These are phyloP conservation scores for Hamamelis virginiana DNA, from an alignment of 164 flowering plant genomes.

Conservation along the genomic window DNA sequence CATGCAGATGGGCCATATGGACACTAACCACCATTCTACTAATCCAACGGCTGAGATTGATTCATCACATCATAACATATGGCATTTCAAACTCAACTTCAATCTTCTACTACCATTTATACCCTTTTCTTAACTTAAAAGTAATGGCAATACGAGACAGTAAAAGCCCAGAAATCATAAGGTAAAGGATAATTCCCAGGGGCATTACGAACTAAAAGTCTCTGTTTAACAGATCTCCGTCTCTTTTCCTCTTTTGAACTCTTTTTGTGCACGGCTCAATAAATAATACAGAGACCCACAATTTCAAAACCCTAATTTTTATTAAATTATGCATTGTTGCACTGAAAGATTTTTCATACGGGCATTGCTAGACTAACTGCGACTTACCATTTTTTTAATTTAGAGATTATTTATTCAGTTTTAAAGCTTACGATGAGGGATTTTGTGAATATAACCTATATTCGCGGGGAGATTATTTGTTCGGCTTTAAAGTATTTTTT, in stretches of 20 bases:
- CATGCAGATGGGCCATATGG: no score
- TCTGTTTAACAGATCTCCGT: slow-evolving; percentile 32
- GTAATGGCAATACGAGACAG: slow-evolving; percentile 15
- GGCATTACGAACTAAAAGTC: slow-evolving; percentile 28
- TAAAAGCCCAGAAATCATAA: slow-evolving; percentile 9
- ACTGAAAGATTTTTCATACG: background rate
- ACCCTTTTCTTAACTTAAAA: slow-evolving; percentile 33
- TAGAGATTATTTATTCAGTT: no score
- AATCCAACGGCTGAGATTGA: no score
- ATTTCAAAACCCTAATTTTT: background rate
- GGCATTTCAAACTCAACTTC: slow-evolving; percentile 1
- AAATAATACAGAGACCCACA: slow-evolving; percentile 1
- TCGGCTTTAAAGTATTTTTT: no score
- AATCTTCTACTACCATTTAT: background rate
- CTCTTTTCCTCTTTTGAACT: slow-evolving; percentile 19
- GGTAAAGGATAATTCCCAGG: background rate
- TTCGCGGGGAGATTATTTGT: no score
- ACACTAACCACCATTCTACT: no score
- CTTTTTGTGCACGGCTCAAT: slow-evolving; percentile 18
- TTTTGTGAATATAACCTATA: no score
- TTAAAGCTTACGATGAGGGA: no score
- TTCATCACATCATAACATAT: background rate
- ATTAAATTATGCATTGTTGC: background rate
- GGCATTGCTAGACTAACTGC: background rate
- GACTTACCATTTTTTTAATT: no score